These are phyloP conservation scores for Pythium dissotocum DNA, from an alignment of 352 stramenopile genomes.

Conservation along the genomic window DNA sequence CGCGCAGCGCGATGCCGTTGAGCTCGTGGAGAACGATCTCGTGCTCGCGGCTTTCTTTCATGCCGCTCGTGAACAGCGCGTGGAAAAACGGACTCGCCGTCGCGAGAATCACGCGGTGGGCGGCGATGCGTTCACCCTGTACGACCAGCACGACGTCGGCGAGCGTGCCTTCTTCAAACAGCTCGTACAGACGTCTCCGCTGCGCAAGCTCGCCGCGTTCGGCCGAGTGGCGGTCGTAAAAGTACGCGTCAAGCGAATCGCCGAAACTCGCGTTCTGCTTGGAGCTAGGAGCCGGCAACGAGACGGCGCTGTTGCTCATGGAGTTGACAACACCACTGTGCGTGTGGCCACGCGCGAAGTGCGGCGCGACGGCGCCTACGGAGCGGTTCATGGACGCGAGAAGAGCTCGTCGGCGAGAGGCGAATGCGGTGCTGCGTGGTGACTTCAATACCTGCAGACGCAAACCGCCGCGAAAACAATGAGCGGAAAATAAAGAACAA, in stretches of 20 bases:
- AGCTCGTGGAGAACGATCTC: conserved; percentile 58
- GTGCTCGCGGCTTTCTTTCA: conserved; percentile 51
- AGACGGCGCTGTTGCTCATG: conserved; percentile 32
- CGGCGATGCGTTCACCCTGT: conserved; percentile 43
- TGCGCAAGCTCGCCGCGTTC: conserved; percentile 27
- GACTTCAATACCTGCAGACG: conserved; percentile 24
- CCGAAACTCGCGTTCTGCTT: conserved; percentile 2
- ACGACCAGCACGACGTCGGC: conserved; percentile 71
- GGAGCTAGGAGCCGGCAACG: conserved; percentile 11
- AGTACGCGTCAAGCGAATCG: neutral
- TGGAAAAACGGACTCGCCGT: conserved; percentile 69
- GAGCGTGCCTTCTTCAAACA: conserved; percentile 49
- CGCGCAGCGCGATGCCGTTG: conserved; percentile 42
- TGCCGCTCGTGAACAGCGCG: conserved; percentile 74
- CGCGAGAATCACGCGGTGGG: conserved; percentile 66
- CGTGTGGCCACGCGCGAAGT: neutral
- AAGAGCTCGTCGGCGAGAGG: neutral
- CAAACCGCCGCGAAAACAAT: neutral
- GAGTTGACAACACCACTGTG: neutral
- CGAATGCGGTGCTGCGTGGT: neutral
- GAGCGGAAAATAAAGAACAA: conserved; percentile 15
- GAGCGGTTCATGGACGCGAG: conserved; percentile 1
- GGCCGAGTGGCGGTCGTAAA: neutral
- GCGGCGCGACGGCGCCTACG: conserved; percentile 1
- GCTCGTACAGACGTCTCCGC: conserved; percentile 45